These are phyloP conservation scores for Microbotryum scabiosae DNA, from an alignment of 1,284 basidiomycete species.

Conservation along the genomic window DNA sequence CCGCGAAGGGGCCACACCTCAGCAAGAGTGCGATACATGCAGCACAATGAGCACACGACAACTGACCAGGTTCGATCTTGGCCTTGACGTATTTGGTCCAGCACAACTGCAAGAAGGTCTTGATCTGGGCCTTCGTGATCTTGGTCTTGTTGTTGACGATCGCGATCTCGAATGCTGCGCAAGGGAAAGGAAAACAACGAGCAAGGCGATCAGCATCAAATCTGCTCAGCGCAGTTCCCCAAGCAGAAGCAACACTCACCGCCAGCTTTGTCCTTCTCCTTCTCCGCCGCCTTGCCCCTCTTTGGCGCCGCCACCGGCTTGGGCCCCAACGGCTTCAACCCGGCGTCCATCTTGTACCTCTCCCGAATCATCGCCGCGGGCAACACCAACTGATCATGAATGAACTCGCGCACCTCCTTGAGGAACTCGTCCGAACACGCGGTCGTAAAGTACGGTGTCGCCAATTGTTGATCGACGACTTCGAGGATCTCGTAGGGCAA, in stretches of 20 bases:
- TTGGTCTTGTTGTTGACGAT: slow-evolving; percentile 84
- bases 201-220: not conserved
- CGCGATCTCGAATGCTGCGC: slow-evolving; percentile 44
- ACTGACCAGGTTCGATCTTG: slow-evolving; percentile 79
- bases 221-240: too few relatives aligned
- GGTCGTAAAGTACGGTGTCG: slow-evolving; percentile 52
- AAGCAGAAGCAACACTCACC: not conserved
- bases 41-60: not conserved
- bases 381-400: slow-evolving; percentile 59
- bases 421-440: slow-evolving; percentile 34
- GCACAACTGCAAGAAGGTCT: slow-evolving; percentile 72
- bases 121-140: slow-evolving; percentile 74
- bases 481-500: slow-evolving; percentile 82
- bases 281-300: not conserved
- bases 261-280: slow-evolving; percentile 1
- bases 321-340: slow-evolving; percentile 41
- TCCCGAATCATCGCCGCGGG: slow-evolving; percentile 62
- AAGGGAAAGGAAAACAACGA: not conserved
- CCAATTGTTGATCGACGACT: slow-evolving; percentile 59
- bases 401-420: slow-evolving; percentile 65
- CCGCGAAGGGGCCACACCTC: not conserved
- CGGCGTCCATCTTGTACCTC: slow-evolving; percentile 75
- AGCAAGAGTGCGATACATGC: not conserved
- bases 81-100: slow-evolving; percentile 88
- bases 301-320: too few relatives aligned